A percentile compares a stretch with the other conserved stretches of the same genome.
Evolutionary conservation across 805 yeast species (phyloP).

Genomic region (Sugiyamaella mastotermitis): DNA sequence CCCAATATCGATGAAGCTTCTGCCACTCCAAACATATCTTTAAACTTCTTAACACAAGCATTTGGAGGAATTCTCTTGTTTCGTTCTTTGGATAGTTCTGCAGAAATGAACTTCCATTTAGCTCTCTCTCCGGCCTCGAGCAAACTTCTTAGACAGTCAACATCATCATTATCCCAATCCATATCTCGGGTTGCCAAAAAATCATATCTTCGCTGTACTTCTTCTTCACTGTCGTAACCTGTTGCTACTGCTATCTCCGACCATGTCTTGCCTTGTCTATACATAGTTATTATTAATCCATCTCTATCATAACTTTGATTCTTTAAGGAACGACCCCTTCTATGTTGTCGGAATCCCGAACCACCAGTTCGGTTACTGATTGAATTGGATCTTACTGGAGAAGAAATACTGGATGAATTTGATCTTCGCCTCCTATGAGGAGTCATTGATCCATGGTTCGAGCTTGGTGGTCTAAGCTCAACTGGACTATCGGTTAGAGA

Average conservation of each 20-base stretch:
- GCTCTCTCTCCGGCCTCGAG: constrained; percentile 48
- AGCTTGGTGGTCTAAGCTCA: not conserved
- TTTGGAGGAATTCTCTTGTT: constrained; percentile 43
- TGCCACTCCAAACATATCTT: constrained; percentile 49
- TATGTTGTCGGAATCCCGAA: constrained; percentile 6
- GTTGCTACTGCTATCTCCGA: constrained; percentile 61
- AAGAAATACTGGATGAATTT: not conserved
- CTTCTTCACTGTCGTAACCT: constrained; percentile 48
- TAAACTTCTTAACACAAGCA: constrained; percentile 51
- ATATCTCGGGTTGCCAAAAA: constrained; percentile 6
- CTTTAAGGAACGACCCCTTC: constrained; percentile 9
- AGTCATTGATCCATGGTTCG: not conserved
- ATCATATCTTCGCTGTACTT: constrained; percentile 13
- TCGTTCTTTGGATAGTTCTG: constrained; percentile 23
- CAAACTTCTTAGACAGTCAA: constrained; percentile 41
- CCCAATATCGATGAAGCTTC: constrained; percentile 43
- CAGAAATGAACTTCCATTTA: constrained; percentile 56
- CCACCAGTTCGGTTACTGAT: constrained; percentile 1
- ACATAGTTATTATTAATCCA: constrained; percentile 51
- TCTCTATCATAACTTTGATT: constrained; percentile 59
- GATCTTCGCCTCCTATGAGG: not conserved
- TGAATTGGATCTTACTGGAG: not conserved
- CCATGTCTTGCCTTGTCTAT: constrained; percentile 61
- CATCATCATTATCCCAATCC: constrained; percentile 39
- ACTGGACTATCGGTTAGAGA: constrained; percentile 3